Evolutionary conservation across 192 early-diverging fungal species (phyloP).

Genomic region (Backusella macrospora): DNA sequence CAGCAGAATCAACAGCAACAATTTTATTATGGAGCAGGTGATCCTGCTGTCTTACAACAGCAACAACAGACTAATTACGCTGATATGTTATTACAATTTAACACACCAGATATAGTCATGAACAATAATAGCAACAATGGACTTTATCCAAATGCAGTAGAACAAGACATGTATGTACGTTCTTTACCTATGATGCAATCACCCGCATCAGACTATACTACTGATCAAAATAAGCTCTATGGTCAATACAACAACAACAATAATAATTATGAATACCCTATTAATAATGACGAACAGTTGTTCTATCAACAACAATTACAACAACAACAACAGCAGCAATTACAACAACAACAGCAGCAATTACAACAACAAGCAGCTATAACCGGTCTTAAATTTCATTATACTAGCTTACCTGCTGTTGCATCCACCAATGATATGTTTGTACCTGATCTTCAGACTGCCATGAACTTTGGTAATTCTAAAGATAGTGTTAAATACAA

Average conservation of each 20-base stretch:
- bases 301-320: background rate
- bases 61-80: conserved; percentile 8
- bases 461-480: conserved; percentile 5
- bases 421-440: background rate
- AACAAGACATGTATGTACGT: conserved; percentile 24
- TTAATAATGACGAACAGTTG: background rate
- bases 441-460: background rate
- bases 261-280: conserved; percentile 3
- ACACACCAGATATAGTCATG: background rate
- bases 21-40: no score
- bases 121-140: background rate
- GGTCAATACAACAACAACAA: background rate
- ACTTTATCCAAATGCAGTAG: background rate
- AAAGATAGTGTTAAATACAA: conserved; percentile 16
- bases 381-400: conserved; percentile 3
- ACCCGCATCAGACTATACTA: background rate
- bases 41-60: background rate
- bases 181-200: conserved; percentile 11
- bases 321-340: background rate
- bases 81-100: conserved; percentile 18
- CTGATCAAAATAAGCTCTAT: conserved; percentile 2
- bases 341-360: background rate
- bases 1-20: background rate
- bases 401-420: conserved; percentile 4
- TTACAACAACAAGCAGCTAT: conserved; percentile 4